Evolutionary conservation across 345 rosid species (phyloP), one percentile per base, ranked within the genome.

Genomic region (Citrus hindsii): DNA sequence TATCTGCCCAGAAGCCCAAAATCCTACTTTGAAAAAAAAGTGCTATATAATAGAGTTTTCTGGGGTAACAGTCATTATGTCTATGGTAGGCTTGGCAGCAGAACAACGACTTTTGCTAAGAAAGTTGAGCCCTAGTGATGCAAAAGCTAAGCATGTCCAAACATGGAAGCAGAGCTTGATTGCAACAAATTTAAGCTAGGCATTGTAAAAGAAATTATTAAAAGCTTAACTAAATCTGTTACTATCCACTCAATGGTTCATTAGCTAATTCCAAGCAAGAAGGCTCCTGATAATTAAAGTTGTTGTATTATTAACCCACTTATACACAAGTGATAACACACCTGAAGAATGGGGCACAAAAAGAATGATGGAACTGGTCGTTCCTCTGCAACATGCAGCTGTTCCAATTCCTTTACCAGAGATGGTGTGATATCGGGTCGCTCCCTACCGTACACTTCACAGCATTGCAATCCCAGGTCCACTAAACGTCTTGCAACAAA

Each of bases 281-380:
- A 10, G 40, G 61, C 42, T 33, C 51, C 67, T 33, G 28, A 59
- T n/a, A 48, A 76, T 51, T 37, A 32, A 63, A 66, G 9, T 7
- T 24, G 24, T 62, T 10, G 28, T 46, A 35, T 4, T 61, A 67
- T 48, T 67, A 33, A 24, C 46, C 53, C 56, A 56, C 9, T 24
- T 51, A 27, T 56, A 25, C 28, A 77, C 64, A 12, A 53, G 63
- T 69, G 46, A 72, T 56, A 12, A 51, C 78, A 59, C 38, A 88
- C 97, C 91, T 88, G 91, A 78, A 82, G 88, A 79, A 92, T 92
- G 60, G 97, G 97, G 81, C 93, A 91, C 77, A 87, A 82, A 84
- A 88, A 91, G 90, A 89, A 89, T 72, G 85, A 76, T 35, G 97
- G 94, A 48, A 92, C 89, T 0, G 84, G 82, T 27, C 89, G 88